phyloP scores from a whole-genome alignment of 129 eudicot genomes.

The Artemisia argyi region DNA sequence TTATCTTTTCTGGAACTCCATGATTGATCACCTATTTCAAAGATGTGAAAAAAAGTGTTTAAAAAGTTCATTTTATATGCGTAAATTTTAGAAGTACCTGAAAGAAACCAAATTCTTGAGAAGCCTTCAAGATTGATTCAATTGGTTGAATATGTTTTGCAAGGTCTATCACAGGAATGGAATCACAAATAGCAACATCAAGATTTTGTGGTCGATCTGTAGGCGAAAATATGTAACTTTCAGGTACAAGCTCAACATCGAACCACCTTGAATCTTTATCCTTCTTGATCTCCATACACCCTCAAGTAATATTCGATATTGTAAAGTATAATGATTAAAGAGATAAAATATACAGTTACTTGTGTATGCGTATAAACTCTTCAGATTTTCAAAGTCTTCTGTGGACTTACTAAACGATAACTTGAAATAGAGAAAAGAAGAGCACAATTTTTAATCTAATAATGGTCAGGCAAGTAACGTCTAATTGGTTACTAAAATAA shows the following conservation, averaged over 20 bases:
- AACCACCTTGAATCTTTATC: constrained; percentile 32
- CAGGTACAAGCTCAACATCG: constrained; percentile 22
- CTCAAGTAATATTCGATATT: background rate
- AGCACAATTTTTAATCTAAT: background rate
- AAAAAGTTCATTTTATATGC: background rate
- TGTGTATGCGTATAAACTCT: background rate
- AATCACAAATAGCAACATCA: constrained; percentile 16
- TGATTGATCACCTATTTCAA: constrained; percentile 60
- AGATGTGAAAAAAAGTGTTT: too few species aligned
- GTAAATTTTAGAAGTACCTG: constrained; percentile 4
- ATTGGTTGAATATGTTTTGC: background rate
- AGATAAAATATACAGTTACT: background rate
- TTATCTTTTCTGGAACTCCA: constrained; percentile 40
- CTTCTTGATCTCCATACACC: constrained; percentile 20
- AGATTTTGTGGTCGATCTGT: constrained; percentile 23
- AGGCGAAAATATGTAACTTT: constrained; percentile 31
- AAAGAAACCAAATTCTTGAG: constrained; percentile 26
- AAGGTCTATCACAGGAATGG: constrained; percentile 33
- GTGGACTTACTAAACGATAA: background rate
- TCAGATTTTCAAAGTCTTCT: background rate
- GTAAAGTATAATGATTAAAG: background rate
- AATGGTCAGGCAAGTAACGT: background rate
- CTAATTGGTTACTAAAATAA: background rate
- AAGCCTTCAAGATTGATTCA: constrained; percentile 20
- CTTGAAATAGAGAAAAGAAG: background rate